phyloP scores from a whole-genome alignment of 2,329 filamentous ascomycete species.

The Aspergillus ochraceus region DNA sequence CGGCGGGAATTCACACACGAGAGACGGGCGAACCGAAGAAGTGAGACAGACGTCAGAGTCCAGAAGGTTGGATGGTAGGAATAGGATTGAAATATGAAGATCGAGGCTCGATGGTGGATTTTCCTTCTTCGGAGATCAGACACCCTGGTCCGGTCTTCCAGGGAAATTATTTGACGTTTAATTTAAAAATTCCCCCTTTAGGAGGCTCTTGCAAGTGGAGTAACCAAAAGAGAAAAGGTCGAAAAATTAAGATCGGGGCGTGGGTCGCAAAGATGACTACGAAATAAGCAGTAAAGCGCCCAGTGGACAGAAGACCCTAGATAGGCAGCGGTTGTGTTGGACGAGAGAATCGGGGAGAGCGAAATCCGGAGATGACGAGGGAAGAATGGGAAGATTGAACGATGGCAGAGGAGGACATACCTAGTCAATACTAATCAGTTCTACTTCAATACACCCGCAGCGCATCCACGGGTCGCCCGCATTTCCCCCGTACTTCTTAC shows the following conservation, averaged over 20 bases:
- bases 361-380: background rate
- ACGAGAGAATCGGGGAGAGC: too few relatives aligned
- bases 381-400: background rate
- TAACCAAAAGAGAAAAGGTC: background rate
- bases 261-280: constrained; percentile 5
- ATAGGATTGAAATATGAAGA: background rate
- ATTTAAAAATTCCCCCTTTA: background rate
- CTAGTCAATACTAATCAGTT: too few relatives aligned
- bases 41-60: background rate
- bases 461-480: background rate
- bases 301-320: background rate
- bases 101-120: background rate
- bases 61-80: background rate
- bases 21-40: constrained; percentile 2
- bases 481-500: too few relatives aligned
- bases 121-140: background rate
- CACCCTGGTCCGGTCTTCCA: background rate
- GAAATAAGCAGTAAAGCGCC: too few relatives aligned
- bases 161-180: background rate
- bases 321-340: too few relatives aligned
- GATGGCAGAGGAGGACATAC: background rate
- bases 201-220: constrained; percentile 3
- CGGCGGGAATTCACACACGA: constrained; percentile 21
- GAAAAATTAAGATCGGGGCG: background rate
- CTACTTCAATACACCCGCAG: too few relatives aligned